Percentiles rank a stretch among this genome's conserved stretches.
Evolutionary conservation across 257 asterid genomes (phyloP).

Genomic region (Haberlea rhodopensis): DNA sequence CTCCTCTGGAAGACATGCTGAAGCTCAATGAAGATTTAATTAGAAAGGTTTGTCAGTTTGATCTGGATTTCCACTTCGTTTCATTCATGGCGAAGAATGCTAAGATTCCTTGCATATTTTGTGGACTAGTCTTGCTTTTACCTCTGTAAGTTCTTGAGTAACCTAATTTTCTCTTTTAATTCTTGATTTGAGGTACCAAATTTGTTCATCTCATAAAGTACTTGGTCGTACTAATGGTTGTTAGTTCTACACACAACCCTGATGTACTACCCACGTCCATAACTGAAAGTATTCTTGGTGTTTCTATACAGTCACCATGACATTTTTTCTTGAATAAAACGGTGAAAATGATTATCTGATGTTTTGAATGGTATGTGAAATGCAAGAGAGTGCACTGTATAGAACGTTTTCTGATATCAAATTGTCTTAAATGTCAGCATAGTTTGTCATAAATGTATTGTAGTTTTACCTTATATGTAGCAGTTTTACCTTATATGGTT

Average conservation of each 20-base stretch:
- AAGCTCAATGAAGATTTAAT: conserved; percentile 94
- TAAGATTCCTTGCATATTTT: neutral
- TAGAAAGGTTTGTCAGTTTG: conserved; percentile 60
- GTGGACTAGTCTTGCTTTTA: neutral
- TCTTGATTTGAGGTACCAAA: neutral
- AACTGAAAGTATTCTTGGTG: neutral
- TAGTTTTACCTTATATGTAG: too few relatives aligned
- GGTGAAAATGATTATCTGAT: neutral
- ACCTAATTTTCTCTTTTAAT: neutral
- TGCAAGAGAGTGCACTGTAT: too few relatives aligned
- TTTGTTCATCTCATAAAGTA: neutral
- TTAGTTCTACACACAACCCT: neutral
- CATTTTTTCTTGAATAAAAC: too few relatives aligned
- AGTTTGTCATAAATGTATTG: too few relatives aligned
- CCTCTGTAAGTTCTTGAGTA: neutral
- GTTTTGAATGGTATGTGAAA: neutral
- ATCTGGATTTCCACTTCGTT: neutral
- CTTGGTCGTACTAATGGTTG: neutral
- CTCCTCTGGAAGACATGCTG: conserved; percentile 92
- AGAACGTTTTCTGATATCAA: too few relatives aligned
- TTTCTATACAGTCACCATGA: neutral
- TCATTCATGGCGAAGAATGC: neutral
- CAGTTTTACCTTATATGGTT: too few relatives aligned
- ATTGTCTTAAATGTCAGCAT: too few relatives aligned
- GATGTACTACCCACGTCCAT: neutral